Evolutionary conservation across 306 rosid genomes (phyloP).

Genomic region (Amphicarpaea edgeworthii): DNA sequence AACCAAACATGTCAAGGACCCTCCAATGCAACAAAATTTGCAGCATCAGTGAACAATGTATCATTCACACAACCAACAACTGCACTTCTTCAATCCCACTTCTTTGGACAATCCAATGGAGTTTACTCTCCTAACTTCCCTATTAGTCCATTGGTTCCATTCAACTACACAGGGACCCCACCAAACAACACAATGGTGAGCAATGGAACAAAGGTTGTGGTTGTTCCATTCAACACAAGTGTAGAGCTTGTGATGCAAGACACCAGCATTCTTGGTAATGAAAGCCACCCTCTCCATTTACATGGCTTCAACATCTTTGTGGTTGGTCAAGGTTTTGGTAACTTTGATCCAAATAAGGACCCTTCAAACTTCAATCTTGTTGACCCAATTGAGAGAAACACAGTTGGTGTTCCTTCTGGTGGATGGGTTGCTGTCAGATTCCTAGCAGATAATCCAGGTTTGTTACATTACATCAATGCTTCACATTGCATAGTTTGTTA

Average conservation of each 20-base stretch:
- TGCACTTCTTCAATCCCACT: slow-evolving; percentile 72
- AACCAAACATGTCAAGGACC: slow-evolving; percentile 75
- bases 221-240: slow-evolving; percentile 64
- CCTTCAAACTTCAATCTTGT: slow-evolving; percentile 59
- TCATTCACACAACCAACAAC: slow-evolving; percentile 61
- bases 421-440: slow-evolving; percentile 75
- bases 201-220: slow-evolving; percentile 67
- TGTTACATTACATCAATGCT: slow-evolving; percentile 2
- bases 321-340: slow-evolving; percentile 78
- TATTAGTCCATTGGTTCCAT: slow-evolving; percentile 48
- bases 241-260: slow-evolving; percentile 73
- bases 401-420: slow-evolving; percentile 64
- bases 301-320: slow-evolving; percentile 80
- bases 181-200: slow-evolving; percentile 69
- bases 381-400: slow-evolving; percentile 71
- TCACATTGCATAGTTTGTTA: neutral
- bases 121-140: slow-evolving; percentile 62
- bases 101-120: slow-evolving; percentile 56
- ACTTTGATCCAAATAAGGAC: slow-evolving; percentile 61
- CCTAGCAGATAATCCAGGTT: slow-evolving; percentile 81
- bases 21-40: slow-evolving; percentile 70
- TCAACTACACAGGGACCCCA: slow-evolving; percentile 67
- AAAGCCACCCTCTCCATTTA: slow-evolving; percentile 73
- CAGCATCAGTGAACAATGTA: slow-evolving; percentile 74
- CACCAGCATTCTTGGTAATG: slow-evolving; percentile 66